Evolutionary conservation across 768 basidiomycete species (phyloP).

Genomic region (Lentinula lateritia): DNA sequence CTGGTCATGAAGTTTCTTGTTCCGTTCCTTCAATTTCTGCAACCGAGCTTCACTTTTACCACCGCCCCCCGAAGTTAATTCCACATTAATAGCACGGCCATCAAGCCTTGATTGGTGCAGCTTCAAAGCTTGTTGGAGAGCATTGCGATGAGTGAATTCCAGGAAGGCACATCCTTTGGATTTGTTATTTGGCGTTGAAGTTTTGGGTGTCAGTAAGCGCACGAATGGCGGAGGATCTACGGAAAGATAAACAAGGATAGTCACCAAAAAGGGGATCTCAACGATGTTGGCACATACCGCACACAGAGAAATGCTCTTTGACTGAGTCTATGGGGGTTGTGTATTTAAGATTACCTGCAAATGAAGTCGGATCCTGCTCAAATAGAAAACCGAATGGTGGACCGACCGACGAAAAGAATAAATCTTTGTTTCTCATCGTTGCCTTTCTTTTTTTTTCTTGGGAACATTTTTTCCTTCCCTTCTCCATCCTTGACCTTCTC

Average conservation of each 20-base stretch:
- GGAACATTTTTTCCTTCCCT: constrained; percentile 21
- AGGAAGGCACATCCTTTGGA: constrained; percentile 96
- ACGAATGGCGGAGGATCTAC: constrained; percentile 70
- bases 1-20: constrained; percentile 65
- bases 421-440: constrained; percentile 50
- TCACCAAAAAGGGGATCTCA: background rate
- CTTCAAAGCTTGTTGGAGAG: constrained; percentile 82
- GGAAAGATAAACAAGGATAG: background rate
- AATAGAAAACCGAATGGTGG: background rate
- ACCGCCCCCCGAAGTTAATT: constrained; percentile 93
- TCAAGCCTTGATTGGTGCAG: constrained; percentile 85
- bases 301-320: constrained; percentile 63
- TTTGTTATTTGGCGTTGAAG: constrained; percentile 46
- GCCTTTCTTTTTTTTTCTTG: constrained; percentile 27
- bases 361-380: constrained; percentile 2
- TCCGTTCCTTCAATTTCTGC: constrained; percentile 65
- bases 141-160: constrained; percentile 71
- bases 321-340: constrained; percentile 69
- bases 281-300: constrained; percentile 46
- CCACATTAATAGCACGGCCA: constrained; percentile 86
- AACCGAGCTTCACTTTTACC: constrained; percentile 71
- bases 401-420: constrained; percentile 83
- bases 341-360: constrained; percentile 81
- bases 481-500: constrained; percentile 15
- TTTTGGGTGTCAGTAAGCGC: constrained; percentile 68